A percentile compares a stretch with the other conserved stretches of the same genome.
phyloP scores from a whole-genome alignment of 129 eudicot species.

The Pulicaria dysenterica region DNA sequence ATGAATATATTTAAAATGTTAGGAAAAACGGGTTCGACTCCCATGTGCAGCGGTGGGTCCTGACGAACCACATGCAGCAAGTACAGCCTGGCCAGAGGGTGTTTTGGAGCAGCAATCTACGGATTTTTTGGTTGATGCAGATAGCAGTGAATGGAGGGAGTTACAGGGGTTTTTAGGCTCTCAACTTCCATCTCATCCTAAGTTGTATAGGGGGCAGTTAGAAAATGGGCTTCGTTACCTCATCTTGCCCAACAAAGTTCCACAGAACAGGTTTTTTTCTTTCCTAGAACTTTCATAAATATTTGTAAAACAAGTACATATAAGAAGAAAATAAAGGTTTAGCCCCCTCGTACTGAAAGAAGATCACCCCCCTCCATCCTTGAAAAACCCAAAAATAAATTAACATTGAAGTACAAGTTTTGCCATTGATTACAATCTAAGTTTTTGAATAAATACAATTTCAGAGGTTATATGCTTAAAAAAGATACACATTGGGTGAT shows the following conservation, averaged over 20 bases:
- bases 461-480: too few species aligned
- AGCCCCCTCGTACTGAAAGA: too few species aligned
- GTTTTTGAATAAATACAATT: too few species aligned
- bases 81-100: constrained; percentile 92
- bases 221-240: constrained; percentile 92
- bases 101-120: constrained; percentile 67
- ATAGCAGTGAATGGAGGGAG: constrained; percentile 47
- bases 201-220: constrained; percentile 78
- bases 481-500: too few species aligned
- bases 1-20: constrained; percentile 20
- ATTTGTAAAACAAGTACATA: too few species aligned
- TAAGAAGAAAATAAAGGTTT: too few species aligned
- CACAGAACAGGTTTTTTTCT: constrained; percentile 72
- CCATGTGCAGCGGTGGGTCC: constrained; percentile 90
- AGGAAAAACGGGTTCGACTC: constrained; percentile 55
- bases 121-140: constrained; percentile 54
- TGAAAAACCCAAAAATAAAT: too few species aligned
- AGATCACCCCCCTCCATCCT: too few species aligned
- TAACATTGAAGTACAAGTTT: too few species aligned
- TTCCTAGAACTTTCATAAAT: too few species aligned
- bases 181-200: constrained; percentile 93
- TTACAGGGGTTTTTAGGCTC: constrained; percentile 67
- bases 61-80: constrained; percentile 99
- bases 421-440: too few species aligned
- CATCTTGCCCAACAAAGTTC: constrained; percentile 96